Conservation (phyloP, 129 eudicot species). For the Logfia minima region DNA sequence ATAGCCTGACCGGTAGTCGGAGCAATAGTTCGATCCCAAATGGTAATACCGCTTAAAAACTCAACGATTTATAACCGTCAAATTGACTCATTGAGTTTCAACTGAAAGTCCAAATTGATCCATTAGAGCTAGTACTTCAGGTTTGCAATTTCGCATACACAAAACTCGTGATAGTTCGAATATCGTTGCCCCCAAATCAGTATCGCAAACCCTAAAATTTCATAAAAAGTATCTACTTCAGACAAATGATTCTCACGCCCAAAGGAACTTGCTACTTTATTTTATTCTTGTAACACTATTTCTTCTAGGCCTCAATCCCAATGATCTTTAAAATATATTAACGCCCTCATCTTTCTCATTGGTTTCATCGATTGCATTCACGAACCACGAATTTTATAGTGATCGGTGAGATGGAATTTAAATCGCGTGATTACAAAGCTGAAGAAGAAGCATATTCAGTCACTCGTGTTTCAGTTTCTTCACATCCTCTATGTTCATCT, state of each 20-base stretch:
- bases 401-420: conserved; percentile 44
- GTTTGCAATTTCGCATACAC: background rate
- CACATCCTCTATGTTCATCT: conserved; percentile 55
- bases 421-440: conserved; percentile 52
- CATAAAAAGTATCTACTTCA: conserved; percentile 6
- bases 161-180: background rate
- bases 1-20: too few relatives aligned
- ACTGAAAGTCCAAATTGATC: background rate
- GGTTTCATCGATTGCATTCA: conserved; percentile 25
- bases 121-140: background rate
- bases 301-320: too few relatives aligned
- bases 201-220: conserved; percentile 24
- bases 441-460: conserved; percentile 46
- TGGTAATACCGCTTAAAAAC: background rate
- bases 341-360: conserved; percentile 23
- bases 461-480: conserved; percentile 37
- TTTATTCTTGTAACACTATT: too few relatives aligned
- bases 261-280: too few relatives aligned
- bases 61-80: background rate
- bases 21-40: too few relatives aligned
- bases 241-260: conserved; percentile 13
- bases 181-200: background rate
- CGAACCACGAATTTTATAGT: background rate
- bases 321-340: background rate
- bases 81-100: background rate